Base-by-base conservation (phyloP, 768 basidiomycete genomes). In the Mycena polygramma region DNA sequence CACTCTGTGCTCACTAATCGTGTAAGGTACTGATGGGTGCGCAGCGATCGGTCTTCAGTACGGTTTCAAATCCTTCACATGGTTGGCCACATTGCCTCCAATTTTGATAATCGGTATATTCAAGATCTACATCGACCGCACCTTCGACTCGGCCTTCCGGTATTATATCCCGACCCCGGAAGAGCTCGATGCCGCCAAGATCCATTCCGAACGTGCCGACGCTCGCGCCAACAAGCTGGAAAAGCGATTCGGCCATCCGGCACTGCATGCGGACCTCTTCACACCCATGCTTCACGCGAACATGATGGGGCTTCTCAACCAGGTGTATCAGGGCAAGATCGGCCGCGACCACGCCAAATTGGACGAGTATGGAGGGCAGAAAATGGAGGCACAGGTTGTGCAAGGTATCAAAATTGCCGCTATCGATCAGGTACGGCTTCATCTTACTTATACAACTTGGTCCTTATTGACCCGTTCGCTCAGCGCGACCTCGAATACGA, bases 241-340 rank as follows among this genome's bases (percentile, higher is more conserved):
- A 82, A 95, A 91, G 78, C 92, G 97, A 36, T 99, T 99, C 82
- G 94, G 97, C 1, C 98, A 99, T 79, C 97, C 98, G 1, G 94
- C 96, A 19, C 85, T 99, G 55, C 90, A 96, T 73, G 81, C 88
- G 15, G 95, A 97, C 62, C 85, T 97, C 54, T 94, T 96, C 81
- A 95, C 94, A 7, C 94, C 93, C 0, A 93, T 94, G 93, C 79
- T 96, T 59, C 94, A 95, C 74, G 90, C 92, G 71, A 91, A 90
- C 79, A 93, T 95, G 92, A 91, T 94, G 88, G 91, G 88, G 9
- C 82, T 96, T 26, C 83, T 96, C 24, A 80, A 84, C 43, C 88
- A 95, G 69, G 92, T 96, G 35, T 96, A 94, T 77, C 81, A 86
- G 48, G 94, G 94, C 73, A 92, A 90, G 78, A 85, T 94, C 62